Evolutionary conservation across 805 yeast genomes (phyloP).

Genomic region (Komagataella phaffii): DNA sequence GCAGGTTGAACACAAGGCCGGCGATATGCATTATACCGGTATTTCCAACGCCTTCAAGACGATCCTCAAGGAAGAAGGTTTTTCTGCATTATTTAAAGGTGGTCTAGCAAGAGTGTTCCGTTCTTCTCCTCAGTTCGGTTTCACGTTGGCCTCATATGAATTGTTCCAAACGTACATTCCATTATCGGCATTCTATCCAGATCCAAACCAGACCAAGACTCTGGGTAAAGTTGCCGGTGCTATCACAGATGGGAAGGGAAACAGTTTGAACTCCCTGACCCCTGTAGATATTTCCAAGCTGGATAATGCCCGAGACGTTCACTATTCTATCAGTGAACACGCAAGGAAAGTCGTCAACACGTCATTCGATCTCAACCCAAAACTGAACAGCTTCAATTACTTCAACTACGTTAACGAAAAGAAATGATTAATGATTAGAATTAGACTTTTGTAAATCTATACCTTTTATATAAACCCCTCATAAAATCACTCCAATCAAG

Average conservation of each 20-base stretch:
- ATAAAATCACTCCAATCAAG: neutral
- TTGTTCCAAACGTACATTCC: slow-evolving; percentile 73
- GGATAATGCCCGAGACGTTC: slow-evolving; percentile 8
- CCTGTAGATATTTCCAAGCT: slow-evolving; percentile 7
- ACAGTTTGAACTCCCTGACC: slow-evolving; percentile 12
- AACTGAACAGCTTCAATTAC: slow-evolving; percentile 14
- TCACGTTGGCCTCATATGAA: slow-evolving; percentile 95
- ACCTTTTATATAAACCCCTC: neutral
- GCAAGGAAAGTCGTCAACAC: slow-evolving; percentile 17
- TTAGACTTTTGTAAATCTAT: neutral
- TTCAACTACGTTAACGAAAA: slow-evolving; percentile 12
- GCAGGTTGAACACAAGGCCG: slow-evolving; percentile 69
- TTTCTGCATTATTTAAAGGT: slow-evolving; percentile 85
- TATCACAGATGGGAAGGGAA: slow-evolving; percentile 13
- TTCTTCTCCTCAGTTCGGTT: slow-evolving; percentile 96
- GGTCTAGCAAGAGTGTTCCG: slow-evolving; percentile 89
- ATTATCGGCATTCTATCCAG: slow-evolving; percentile 27
- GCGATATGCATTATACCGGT: slow-evolving; percentile 68
- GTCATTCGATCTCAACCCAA: slow-evolving; percentile 17
- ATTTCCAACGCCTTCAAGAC: slow-evolving; percentile 65
- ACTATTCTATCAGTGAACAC: slow-evolving; percentile 14
- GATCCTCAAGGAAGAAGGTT: slow-evolving; percentile 73
- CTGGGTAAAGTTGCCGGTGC: neutral
- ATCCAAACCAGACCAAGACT: slow-evolving; percentile 7
- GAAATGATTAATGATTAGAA: neutral